Percentiles rank a stretch among this genome's conserved stretches.
These are phyloP conservation scores for Breviolum minutum DNA, from an alignment of 73 alveolate genomes.

Conservation along the genomic window DNA sequence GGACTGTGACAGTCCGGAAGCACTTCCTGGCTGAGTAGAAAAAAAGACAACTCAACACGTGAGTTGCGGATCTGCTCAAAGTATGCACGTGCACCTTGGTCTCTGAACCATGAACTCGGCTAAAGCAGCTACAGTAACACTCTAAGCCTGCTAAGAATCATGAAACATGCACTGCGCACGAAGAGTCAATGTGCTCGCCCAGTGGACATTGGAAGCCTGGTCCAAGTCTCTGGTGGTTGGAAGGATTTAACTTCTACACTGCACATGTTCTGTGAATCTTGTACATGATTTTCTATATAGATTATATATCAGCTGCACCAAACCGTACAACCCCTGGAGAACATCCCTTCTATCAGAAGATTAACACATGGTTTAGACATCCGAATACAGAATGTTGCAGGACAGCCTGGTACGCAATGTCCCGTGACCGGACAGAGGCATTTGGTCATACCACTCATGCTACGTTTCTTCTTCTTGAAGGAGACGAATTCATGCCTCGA, in stretches of 20 bases:
- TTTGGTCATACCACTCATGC: background rate
- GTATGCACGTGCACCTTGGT: no score
- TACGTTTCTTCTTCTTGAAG: constrained; percentile 43
- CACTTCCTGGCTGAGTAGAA: constrained; percentile 34
- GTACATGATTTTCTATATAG: no score
- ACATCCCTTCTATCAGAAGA: background rate
- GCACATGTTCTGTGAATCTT: background rate
- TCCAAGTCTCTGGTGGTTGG: background rate
- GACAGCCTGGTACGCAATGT: constrained; percentile 66
- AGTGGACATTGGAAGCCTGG: constrained; percentile 81
- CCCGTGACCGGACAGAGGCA: constrained; percentile 59
- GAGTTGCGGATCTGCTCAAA: no score
- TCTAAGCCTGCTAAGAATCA: background rate
- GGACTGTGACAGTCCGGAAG: constrained; percentile 51
- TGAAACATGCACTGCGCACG: constrained; percentile 1
- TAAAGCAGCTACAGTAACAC: background rate
- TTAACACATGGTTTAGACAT: background rate
- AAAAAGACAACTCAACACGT: no score
- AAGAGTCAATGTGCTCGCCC: constrained; percentile 89
- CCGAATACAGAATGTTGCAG: background rate
- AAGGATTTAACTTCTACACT: background rate
- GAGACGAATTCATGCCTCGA: constrained; percentile 46
- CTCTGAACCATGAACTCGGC: background rate
- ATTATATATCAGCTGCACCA: no score
- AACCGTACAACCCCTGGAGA: no score